Percentiles rank a stretch among this genome's conserved stretches.
These are phyloP conservation scores for Aurantiochytrium sp. DNA, from an alignment of 108 stramenopile genomes.

Conservation along the genomic window DNA sequence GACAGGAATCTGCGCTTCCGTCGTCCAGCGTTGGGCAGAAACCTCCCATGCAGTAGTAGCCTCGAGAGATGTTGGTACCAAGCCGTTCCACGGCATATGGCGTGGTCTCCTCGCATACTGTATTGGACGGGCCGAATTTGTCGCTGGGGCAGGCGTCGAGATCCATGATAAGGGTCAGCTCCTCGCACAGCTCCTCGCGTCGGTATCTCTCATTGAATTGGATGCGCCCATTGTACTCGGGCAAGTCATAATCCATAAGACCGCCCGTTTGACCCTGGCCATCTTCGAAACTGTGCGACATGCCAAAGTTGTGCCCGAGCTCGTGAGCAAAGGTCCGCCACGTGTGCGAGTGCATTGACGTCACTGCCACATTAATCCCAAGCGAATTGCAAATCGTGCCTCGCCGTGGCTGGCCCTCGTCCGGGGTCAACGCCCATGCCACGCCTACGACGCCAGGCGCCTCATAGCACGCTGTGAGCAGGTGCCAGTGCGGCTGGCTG, in stretches of 20 bases:
- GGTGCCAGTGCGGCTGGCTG: background rate
- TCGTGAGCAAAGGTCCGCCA: background rate
- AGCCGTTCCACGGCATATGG: background rate
- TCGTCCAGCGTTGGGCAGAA: background rate
- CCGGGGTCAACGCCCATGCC: background rate
- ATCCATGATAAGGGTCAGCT: background rate
- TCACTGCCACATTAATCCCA: background rate
- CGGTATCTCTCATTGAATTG: background rate
- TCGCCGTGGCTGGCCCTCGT: background rate
- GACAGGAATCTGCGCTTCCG: background rate
- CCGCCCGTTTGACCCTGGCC: background rate
- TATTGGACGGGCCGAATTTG: background rate
- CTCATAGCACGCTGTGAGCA: background rate
- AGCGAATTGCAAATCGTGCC: background rate
- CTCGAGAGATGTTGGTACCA: background rate
- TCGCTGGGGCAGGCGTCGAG: background rate
- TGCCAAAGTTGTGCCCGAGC: background rate
- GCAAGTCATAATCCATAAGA: background rate
- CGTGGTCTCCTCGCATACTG: background rate
- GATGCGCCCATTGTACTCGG: background rate
- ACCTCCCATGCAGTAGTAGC: background rate
- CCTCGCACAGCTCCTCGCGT: background rate
- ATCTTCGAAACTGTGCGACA: background rate
- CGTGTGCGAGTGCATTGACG: background rate
- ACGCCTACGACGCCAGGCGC: background rate